Percentiles rank a stretch among this genome's conserved stretches.
Evolutionary conservation across 1,284 basidiomycete species (phyloP).

Genomic region (Boletus smithii): DNA sequence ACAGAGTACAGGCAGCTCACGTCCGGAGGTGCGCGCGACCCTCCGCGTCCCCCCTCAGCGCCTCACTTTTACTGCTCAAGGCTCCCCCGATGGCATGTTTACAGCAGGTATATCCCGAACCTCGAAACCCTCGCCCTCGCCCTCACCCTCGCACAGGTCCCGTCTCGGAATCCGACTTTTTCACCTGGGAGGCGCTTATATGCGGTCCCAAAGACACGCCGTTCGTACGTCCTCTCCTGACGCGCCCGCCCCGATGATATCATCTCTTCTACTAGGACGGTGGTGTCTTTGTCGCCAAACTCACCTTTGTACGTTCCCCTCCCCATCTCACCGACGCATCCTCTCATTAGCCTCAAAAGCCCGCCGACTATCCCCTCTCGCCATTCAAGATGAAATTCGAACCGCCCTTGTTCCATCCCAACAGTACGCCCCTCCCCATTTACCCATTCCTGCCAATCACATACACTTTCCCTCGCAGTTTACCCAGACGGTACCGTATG

Average conservation of each 20-base stretch:
- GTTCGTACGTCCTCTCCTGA: conserved; percentile 59
- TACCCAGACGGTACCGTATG: conserved; percentile 96
- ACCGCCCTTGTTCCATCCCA: conserved; percentile 95
- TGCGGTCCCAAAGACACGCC: conserved; percentile 97
- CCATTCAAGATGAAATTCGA: conserved; percentile 99
- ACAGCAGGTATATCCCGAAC: conserved; percentile 74
- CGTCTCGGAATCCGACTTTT: conserved; percentile 92
- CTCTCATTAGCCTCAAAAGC: conserved; percentile 44
- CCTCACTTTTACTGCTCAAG: conserved; percentile 35
- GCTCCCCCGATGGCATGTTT: conserved; percentile 90
- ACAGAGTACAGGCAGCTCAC: conserved; percentile 91
- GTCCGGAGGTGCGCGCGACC: conserved; percentile 44
- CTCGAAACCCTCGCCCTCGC: too few species aligned
- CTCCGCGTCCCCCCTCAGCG: not conserved
- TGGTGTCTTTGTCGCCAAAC: conserved; percentile 90
- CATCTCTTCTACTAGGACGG: conserved; percentile 65
- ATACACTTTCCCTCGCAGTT: conserved; percentile 32
- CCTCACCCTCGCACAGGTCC: too few species aligned
- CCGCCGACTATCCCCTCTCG: conserved; percentile 88
- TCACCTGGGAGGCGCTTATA: conserved; percentile 97
- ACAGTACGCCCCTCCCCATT: conserved; percentile 63
- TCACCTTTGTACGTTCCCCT: conserved; percentile 76
- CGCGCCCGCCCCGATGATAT: not conserved
- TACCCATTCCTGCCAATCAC: not conserved
- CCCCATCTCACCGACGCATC: not conserved